Evolutionary conservation across 495 filamentous ascomycete species (phyloP).

Genomic region (Podospora pseudocomata): DNA sequence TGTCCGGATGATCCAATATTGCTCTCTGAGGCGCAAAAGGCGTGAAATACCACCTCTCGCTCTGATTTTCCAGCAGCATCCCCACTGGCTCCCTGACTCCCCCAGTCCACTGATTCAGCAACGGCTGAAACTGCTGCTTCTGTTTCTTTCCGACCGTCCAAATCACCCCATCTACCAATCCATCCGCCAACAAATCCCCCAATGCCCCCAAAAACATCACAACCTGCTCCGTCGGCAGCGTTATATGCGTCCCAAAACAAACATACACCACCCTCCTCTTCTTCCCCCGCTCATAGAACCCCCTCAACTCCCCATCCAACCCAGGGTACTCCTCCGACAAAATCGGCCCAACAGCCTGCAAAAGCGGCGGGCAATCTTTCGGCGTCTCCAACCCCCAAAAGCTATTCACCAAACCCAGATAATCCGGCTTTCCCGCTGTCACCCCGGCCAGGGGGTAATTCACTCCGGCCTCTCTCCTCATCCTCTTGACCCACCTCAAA

Average conservation of each 20-base stretch:
- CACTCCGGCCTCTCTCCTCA: constrained; percentile 34
- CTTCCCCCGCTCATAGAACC: constrained; percentile 25
- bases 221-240: constrained; percentile 25
- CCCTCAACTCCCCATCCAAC: constrained; percentile 20
- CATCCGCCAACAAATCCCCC: constrained; percentile 22
- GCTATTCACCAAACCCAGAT: constrained; percentile 41
- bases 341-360: constrained; percentile 36
- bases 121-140: constrained; percentile 20
- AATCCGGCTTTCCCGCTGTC: constrained; percentile 33
- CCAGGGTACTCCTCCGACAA: constrained; percentile 30
- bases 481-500: constrained; percentile 28
- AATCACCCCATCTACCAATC: constrained; percentile 38
- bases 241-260: constrained; percentile 40
- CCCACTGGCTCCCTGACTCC: constrained; percentile 16
- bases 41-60: constrained; percentile 29
- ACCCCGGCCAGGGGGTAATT: constrained; percentile 19
- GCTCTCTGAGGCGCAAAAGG: constrained; percentile 36
- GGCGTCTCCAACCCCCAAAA: constrained; percentile 42
- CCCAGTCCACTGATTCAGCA: neutral
- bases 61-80: constrained; percentile 23
- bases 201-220: constrained; percentile 29
- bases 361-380: constrained; percentile 37
- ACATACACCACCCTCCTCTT: constrained; percentile 33
- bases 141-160: constrained; percentile 31
- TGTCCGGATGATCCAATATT: constrained; percentile 30